These are phyloP conservation scores for Aspergillus ruber DNA, from an alignment of 2,329 filamentous ascomycete species.

Conservation along the genomic window DNA sequence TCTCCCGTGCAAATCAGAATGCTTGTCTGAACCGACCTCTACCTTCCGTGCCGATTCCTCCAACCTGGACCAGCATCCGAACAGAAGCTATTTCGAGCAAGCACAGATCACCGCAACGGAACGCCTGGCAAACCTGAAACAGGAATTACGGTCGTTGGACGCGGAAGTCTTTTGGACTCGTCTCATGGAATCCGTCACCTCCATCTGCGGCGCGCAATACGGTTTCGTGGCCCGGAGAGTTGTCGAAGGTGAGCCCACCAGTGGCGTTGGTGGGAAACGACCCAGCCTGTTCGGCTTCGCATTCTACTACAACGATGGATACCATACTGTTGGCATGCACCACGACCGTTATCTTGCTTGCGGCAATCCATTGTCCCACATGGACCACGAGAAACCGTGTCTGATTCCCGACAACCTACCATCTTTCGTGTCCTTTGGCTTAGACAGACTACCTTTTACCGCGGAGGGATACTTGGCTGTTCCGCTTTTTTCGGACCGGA, in stretches of 20 bases:
- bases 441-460: conserved; percentile 52
- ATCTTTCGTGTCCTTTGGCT: conserved; percentile 55
- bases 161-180: conserved; percentile 58
- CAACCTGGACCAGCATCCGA: conserved; percentile 14
- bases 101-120: conserved; percentile 58
- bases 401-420: conserved; percentile 57
- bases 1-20: conserved; percentile 26
- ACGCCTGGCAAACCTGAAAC: conserved; percentile 54
- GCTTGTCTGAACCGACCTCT: conserved; percentile 14
- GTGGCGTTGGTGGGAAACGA: conserved; percentile 54
- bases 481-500: conserved; percentile 58
- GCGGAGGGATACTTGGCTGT: conserved; percentile 63
- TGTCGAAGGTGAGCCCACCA: conserved; percentile 55
- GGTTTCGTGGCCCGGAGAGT: conserved; percentile 62
- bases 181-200: conserved; percentile 58
- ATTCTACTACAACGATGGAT: conserved; percentile 60
- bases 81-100: conserved; percentile 32
- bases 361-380: conserved; percentile 59
- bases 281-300: conserved; percentile 60
- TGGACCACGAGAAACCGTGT: conserved; percentile 67
- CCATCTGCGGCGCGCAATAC: conserved; percentile 59
- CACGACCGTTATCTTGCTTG: conserved; percentile 60
- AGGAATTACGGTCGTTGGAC: conserved; percentile 46
- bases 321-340: conserved; percentile 46
- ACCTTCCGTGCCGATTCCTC: conserved; percentile 19